Conservation (phyloP, 1,139 yeast genomes). For the Lizanozyma gosingica region DNA sequence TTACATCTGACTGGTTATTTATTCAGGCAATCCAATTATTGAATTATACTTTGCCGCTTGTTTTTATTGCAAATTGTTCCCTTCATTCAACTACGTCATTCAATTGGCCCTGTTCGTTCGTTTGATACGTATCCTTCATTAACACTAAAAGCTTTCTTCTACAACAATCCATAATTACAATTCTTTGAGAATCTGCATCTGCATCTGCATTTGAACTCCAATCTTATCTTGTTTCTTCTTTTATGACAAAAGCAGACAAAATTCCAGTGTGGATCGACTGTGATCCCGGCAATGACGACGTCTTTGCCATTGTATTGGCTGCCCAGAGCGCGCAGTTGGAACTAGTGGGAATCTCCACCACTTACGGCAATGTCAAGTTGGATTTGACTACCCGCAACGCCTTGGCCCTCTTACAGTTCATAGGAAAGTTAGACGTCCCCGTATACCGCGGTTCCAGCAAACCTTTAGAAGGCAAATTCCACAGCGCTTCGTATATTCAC, state of each 20-base stretch:
- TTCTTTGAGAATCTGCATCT: too few relatives aligned
- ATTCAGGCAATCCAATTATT: too few relatives aligned
- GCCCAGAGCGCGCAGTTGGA: constrained; percentile 50
- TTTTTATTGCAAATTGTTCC: too few relatives aligned
- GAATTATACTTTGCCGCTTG: too few relatives aligned
- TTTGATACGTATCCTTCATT: too few relatives aligned
- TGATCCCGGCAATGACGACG: constrained; percentile 91
- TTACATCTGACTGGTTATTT: too few relatives aligned
- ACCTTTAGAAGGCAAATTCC: constrained; percentile 46
- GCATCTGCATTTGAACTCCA: too few relatives aligned
- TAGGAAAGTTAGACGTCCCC: constrained; percentile 41
- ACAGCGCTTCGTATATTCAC: constrained; percentile 57
- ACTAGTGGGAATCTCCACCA: constrained; percentile 70
- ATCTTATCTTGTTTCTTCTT: too few relatives aligned
- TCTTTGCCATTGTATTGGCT: constrained; percentile 63
- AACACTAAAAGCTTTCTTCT: too few relatives aligned
- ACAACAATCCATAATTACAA: too few relatives aligned
- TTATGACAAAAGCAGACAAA: constrained; percentile 1
- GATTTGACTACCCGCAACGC: constrained; percentile 64
- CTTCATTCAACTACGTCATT: too few relatives aligned
- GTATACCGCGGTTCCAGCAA: constrained; percentile 58
- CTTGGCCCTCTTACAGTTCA: constrained; percentile 53
- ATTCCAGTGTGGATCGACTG: constrained; percentile 85
- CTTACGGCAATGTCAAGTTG: constrained; percentile 72
- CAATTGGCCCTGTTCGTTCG: too few relatives aligned